Evolutionary conservation across 2,329 filamentous ascomycete species (phyloP), one percentile per base, ranked within the genome.

Genomic region (Penicillium rolfsii): DNA sequence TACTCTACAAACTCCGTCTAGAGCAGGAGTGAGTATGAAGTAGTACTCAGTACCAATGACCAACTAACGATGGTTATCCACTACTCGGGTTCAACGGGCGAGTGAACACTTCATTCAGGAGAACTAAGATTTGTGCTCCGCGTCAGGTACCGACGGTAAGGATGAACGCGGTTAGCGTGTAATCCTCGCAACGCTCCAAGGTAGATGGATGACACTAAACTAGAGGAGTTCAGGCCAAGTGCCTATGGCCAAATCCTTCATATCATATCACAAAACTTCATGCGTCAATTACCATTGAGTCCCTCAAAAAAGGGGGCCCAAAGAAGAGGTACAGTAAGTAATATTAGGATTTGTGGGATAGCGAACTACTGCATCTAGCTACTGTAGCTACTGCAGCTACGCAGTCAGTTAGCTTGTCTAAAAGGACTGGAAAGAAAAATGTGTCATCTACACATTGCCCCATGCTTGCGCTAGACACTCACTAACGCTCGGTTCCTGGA

Each of bases 401-500:
- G 3, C 24, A 43, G 40, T 19, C 9, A 30, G 26, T 16, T 30
- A n/a, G 45, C 45, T 48, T n/a, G 45, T 48, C 45, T 48, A 28
- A 30, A n/a, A 7, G 40, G 24, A 22, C 19, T 24, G 19, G 19
- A 43, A 41, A 41, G 19, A 43, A 41, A 41, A 41, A 28, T 5
- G 5, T 40, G 2, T 28, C 11, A 38, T 41, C 33, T 28, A 53
- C 50, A 36, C 35, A n/a, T 53, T 24, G 36, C 35, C 40, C 33
- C 50, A 24, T 19, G 19, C 46, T 48, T 48, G 55, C 40, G 53
- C 62, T 35, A 52, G 36, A 57, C 19, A 53, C 22, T 24, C 14
- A 54, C 41, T 46, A 50, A 58, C 46, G 50, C 41, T 48, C 59
- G 52, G 61, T 61, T 59, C 61, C 59, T 61, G 58, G 35, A 48